A percentile compares a stretch with the other conserved stretches of the same genome.
phyloP scores from a whole-genome alignment of 257 asterid genomes.

The Salvia rosmarinus region DNA sequence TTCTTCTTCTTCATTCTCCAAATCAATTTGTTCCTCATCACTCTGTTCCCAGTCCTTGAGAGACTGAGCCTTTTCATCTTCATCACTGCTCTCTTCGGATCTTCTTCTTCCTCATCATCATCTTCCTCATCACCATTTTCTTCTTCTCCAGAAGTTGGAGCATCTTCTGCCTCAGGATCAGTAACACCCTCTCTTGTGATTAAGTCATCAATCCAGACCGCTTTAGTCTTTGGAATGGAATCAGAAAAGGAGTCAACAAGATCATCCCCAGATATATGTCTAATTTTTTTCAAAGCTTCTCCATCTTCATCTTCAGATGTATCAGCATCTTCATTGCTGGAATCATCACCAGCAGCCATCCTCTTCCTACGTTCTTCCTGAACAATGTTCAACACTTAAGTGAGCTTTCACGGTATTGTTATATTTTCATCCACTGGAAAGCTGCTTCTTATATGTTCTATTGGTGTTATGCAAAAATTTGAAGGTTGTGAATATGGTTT shows the following conservation, averaged over 20 bases:
- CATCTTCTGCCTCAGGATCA: constrained; percentile 48
- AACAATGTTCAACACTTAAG: constrained; percentile 29
- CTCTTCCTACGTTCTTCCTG: constrained; percentile 93
- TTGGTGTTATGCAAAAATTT: neutral
- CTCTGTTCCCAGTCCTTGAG: constrained; percentile 98
- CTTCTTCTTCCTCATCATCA: constrained; percentile 46
- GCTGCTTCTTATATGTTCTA: constrained; percentile 1
- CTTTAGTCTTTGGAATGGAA: constrained; percentile 47
- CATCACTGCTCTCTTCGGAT: constrained; percentile 48
- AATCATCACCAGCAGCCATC: constrained; percentile 73
- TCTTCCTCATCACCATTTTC: constrained; percentile 51
- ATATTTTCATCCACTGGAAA: constrained; percentile 15
- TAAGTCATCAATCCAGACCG: constrained; percentile 65
- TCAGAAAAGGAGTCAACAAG: constrained; percentile 84
- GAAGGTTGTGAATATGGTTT: neutral
- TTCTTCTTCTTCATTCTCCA: constrained; percentile 56
- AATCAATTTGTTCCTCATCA: constrained; percentile 71
- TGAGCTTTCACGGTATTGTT: constrained; percentile 15
- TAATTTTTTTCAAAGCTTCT: constrained; percentile 43
- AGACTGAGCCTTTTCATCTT: constrained; percentile 44
- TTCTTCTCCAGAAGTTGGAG: constrained; percentile 50
- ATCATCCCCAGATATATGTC: constrained; percentile 87
- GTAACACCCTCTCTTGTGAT: constrained; percentile 45
- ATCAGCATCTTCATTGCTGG: constrained; percentile 63
- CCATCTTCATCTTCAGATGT: constrained; percentile 55